Percentiles rank a stretch among this genome's conserved stretches.
Evolutionary conservation across 208 protist species (phyloP).

Genomic region (Leishmania arabica): DNA sequence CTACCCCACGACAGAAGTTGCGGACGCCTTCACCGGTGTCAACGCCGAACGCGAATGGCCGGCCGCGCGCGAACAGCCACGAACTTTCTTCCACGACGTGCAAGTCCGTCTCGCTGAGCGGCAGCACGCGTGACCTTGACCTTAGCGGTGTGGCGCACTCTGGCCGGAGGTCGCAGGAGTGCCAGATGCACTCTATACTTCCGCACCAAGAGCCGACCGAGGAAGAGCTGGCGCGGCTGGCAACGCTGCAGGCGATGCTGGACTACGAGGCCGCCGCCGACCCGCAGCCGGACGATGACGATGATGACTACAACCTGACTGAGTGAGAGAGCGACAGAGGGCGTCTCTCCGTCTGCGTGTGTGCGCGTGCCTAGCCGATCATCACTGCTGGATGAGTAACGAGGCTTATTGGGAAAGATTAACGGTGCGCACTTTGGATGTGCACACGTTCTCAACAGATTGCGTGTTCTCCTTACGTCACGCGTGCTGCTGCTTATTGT

Average conservation of each 20-base stretch:
- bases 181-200: slow-evolving; percentile 11
- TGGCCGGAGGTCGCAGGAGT: slow-evolving; percentile 17
- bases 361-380: not conserved
- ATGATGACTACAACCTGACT: slow-evolving; percentile 49
- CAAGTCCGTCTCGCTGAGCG: slow-evolving; percentile 15
- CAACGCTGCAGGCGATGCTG: slow-evolving; percentile 59
- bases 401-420: not conserved
- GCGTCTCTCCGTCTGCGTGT: not conserved
- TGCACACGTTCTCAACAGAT: not conserved
- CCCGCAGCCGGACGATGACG: slow-evolving; percentile 33
- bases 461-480: not conserved
- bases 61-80: not conserved
- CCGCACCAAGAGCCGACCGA: slow-evolving; percentile 25
- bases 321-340: slow-evolving; percentile 23
- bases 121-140: slow-evolving; percentile 10
- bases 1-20: slow-evolving; percentile 11
- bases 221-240: slow-evolving; percentile 61
- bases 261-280: slow-evolving; percentile 50
- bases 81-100: slow-evolving; percentile 2
- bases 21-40: not conserved
- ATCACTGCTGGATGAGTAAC: not conserved
- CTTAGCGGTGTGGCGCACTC: slow-evolving; percentile 1
- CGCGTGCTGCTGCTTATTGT: not conserved
- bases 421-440: not conserved
- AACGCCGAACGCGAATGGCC: not conserved